Conservation (phyloP, 148 eudicot species). For the Cornus controversa region DNA sequence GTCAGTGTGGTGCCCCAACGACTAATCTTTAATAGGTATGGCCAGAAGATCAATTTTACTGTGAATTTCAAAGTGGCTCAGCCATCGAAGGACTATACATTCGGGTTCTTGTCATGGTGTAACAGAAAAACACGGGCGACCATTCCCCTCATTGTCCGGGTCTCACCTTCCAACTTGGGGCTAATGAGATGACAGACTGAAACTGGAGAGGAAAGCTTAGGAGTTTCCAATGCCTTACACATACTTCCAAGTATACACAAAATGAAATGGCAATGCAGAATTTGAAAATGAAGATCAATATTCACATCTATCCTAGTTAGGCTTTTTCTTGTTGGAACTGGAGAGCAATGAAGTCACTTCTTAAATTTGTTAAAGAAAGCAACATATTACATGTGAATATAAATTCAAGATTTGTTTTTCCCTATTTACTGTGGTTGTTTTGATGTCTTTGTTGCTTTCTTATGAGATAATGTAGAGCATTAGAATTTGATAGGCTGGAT, state of each 20-base stretch:
- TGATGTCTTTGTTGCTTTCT: background rate
- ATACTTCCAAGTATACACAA: background rate
- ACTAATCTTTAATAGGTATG: constrained; percentile 31
- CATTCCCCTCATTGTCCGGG: constrained; percentile 38
- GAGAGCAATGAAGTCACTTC: background rate
- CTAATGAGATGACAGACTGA: constrained; percentile 15
- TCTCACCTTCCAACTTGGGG: constrained; percentile 21
- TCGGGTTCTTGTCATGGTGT: constrained; percentile 50
- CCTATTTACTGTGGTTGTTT: background rate
- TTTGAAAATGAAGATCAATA: background rate
- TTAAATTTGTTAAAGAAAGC: background rate
- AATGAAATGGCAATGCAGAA: background rate
- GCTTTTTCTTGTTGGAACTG: background rate
- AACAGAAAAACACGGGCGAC: constrained; percentile 28
- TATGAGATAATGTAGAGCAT: background rate
- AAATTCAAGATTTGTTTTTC: background rate
- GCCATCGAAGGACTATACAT: constrained; percentile 36
- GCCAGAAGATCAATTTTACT: constrained; percentile 34
- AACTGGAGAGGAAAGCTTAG: background rate
- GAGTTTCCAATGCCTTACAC: background rate
- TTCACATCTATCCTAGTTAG: background rate
- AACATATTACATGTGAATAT: background rate
- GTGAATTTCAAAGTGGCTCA: constrained; percentile 38
- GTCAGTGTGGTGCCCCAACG: constrained; percentile 42
- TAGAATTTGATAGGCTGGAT: no score